Base-by-base conservation (phyloP, 1,284 basidiomycete species). In the Malassezia restricta region DNA sequence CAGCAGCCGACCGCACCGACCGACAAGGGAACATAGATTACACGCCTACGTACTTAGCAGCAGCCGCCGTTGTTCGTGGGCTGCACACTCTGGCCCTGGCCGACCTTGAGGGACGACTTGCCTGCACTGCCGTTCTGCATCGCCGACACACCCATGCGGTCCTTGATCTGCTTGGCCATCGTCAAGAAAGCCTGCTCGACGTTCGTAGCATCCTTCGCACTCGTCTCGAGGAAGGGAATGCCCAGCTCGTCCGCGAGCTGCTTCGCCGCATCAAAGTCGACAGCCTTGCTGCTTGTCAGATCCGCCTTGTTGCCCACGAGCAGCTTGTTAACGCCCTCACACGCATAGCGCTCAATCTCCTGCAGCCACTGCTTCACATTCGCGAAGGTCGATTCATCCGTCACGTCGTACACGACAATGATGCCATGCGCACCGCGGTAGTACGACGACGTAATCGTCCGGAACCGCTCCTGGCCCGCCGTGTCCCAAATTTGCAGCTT, bases 281-380 rank as follows among this genome's bases (percentile, higher is more conserved):
- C 92, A 47, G 94, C 91, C 80, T 96, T 98, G 84, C 98, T 98
- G 79, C 83, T 84, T 39, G 88, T 88, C 74, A 96, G 79, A 77
- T 98, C 92, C 46, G 85, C 88, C 80, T 98, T 98, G 81, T 96
- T 98, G 60, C 92, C 92, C 54, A 98, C 89, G 47, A 98, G 81
- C 44, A 98, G 77, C 78, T 95, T 95, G 82, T 95, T 95, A 57
- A 98, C 92, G 50, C 92, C 94, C 76, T 98, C 94, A 46, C 89
- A 91, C 56, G 94, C 94, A 76, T 98, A 96, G 70, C 92, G 84
- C 78, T 98, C 94, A 70, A 98, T 98, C 77, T 99, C 92, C 74
- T 94, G 90, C 55, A 98, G 81, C 94, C 94, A 98, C 75, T 95
- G 90, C 80, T 98, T 99, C 75, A 98, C 94, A 71, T 98, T 95